Conservation (phyloP, 192 early-diverging fungal genomes). For the Tieghemiomyces parasiticus region DNA sequence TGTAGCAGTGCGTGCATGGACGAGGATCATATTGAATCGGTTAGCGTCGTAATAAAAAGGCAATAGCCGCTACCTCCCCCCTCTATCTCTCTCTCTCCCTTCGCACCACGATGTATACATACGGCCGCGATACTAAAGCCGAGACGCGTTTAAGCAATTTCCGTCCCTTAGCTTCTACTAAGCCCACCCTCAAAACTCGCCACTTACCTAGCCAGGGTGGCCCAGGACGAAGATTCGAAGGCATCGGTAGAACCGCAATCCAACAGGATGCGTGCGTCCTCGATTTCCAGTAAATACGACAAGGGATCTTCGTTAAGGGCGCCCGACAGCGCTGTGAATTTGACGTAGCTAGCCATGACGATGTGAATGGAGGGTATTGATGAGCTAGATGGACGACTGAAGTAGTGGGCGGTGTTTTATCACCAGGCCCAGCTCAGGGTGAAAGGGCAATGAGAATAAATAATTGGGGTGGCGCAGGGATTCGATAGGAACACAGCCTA, state of each 20-base stretch:
- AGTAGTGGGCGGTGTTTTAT: no score
- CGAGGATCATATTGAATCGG: no score
- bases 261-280: slow-evolving; percentile 80
- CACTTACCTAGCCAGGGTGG: slow-evolving; percentile 44
- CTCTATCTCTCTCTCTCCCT: no score
- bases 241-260: slow-evolving; percentile 87
- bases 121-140: not conserved
- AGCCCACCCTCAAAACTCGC: not conserved
- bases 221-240: slow-evolving; percentile 56
- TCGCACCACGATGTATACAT: not conserved
- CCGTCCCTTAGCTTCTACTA: slow-evolving; percentile 3
- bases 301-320: slow-evolving; percentile 70
- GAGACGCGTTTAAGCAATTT: not conserved
- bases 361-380: no score
- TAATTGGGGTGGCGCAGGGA: no score
- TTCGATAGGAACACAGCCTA: no score
- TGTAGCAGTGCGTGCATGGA: not conserved
- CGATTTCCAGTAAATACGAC: slow-evolving; percentile 86
- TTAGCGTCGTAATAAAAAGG: no score
- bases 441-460: no score
- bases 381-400: no score
- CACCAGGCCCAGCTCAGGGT: no score
- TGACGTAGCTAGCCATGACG: slow-evolving; percentile 24
- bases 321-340: slow-evolving; percentile 80
- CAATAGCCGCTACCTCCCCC: no score